Percentiles rank a stretch among this genome's conserved stretches.
Conservation (phyloP, 306 rosid genomes). For the Pachyrhizus erosus region DNA sequence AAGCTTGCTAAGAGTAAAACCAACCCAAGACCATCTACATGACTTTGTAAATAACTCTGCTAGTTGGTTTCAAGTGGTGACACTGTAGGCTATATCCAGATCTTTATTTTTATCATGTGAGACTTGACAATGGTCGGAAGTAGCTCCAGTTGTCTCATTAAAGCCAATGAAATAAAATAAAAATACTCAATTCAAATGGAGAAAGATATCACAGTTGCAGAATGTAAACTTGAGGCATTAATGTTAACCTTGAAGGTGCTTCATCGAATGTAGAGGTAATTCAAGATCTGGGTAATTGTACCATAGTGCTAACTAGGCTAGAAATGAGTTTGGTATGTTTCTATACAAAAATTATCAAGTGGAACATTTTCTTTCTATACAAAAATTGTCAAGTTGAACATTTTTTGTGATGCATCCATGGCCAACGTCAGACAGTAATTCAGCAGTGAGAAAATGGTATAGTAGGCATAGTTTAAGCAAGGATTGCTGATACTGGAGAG, state of each 20-base stretch:
- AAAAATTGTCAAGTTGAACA: slow-evolving; percentile 59
- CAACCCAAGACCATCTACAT: slow-evolving; percentile 9
- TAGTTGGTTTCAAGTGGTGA: background rate
- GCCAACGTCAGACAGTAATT: slow-evolving; percentile 56
- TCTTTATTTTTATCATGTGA: slow-evolving; percentile 13
- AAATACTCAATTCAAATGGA: background rate
- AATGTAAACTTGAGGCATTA: slow-evolving; percentile 34
- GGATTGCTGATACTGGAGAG: slow-evolving; percentile 47
- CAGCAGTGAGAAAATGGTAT: slow-evolving; percentile 62
- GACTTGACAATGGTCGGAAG: background rate
- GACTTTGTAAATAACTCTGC: background rate
- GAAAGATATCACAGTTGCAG: slow-evolving; percentile 3
- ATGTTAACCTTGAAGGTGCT: slow-evolving; percentile 37
- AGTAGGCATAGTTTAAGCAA: slow-evolving; percentile 50
- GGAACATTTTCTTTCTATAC: slow-evolving; percentile 31
- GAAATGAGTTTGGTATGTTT: slow-evolving; percentile 59
- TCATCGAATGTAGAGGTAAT: background rate
- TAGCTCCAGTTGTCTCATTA: background rate
- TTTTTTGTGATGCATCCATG: slow-evolving; percentile 56
- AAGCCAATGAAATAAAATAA: background rate
- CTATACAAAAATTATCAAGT: too few relatives aligned
- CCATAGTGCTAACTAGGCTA: slow-evolving; percentile 46
- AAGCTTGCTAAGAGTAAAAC: background rate
- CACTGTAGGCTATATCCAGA: background rate
- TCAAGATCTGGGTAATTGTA: slow-evolving; percentile 46